Evolutionary conservation across 164 flowering plant species (phyloP).

Genomic region (Echeveria elegans): DNA sequence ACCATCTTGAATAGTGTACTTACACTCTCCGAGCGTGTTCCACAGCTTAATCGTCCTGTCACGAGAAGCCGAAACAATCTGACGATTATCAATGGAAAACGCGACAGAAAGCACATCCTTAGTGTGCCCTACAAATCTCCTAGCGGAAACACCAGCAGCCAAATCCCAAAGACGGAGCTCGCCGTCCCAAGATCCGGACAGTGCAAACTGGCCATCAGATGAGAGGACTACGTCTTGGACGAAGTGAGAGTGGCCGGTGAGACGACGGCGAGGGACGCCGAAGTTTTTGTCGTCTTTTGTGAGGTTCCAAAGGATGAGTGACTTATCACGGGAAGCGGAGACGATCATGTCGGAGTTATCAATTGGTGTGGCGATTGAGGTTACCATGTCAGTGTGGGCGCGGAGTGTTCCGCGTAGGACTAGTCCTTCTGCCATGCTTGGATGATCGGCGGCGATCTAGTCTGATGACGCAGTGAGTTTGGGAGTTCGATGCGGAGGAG

Average conservation of each 20-base stretch:
- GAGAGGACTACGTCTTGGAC: conserved; percentile 92
- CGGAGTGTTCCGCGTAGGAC: conserved; percentile 55
- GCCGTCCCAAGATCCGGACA: conserved; percentile 85
- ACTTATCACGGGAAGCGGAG: conserved; percentile 79
- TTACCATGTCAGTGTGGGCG: conserved; percentile 82
- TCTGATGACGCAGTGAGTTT: too few species aligned
- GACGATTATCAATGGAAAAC: conserved; percentile 70
- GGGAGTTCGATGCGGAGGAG: too few species aligned
- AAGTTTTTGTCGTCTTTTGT: conserved; percentile 53
- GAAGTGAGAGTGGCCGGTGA: conserved; percentile 85
- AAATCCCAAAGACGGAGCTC: conserved; percentile 91
- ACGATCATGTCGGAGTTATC: conserved; percentile 87
- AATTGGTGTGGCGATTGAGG: conserved; percentile 83
- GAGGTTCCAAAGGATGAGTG: conserved; percentile 67
- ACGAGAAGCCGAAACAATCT: conserved; percentile 82
- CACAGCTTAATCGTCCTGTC: conserved; percentile 79
- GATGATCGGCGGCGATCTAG: neutral
- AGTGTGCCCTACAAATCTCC: conserved; percentile 78
- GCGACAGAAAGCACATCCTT: conserved; percentile 80
- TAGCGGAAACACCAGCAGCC: conserved; percentile 51
- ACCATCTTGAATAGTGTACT: conserved; percentile 64
- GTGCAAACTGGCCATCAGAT: conserved; percentile 85
- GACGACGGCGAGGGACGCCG: conserved; percentile 73
- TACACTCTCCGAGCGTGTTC: conserved; percentile 90
- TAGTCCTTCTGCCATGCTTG: neutral